These are phyloP conservation scores for Neurospora sp. DNA, from an alignment of 495 filamentous ascomycete species.

Conservation along the genomic window DNA sequence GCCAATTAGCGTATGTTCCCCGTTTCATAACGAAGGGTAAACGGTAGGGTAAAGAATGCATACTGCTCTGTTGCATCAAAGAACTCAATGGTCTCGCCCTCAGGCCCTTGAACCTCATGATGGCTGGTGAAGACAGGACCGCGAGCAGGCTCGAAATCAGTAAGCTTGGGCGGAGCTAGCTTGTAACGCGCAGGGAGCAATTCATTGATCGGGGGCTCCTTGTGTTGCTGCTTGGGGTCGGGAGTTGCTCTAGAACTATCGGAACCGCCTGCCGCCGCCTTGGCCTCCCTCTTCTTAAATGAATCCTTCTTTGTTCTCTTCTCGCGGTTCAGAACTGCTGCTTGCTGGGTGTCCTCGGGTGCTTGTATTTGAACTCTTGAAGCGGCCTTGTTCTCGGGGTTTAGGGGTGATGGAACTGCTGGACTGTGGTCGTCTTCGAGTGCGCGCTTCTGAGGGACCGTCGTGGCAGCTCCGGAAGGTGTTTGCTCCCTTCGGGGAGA, in stretches of 20 bases:
- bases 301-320: conserved; percentile 58
- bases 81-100: conserved; percentile 44
- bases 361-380: conserved; percentile 20
- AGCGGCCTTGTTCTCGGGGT: conserved; percentile 38
- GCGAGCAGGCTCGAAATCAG: conserved; percentile 48
- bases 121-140: conserved; percentile 44
- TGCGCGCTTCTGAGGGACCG: conserved; percentile 49
- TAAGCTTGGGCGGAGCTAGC: conserved; percentile 44
- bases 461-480: conserved; percentile 29
- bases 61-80: conserved; percentile 57
- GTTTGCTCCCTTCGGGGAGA: conserved; percentile 32
- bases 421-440: conserved; percentile 46
- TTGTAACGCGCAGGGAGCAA: conserved; percentile 47
- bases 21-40: background rate
- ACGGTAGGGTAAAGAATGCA: conserved; percentile 11
- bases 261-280: conserved; percentile 37
- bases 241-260: conserved; percentile 44
- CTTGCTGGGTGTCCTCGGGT: conserved; percentile 28
- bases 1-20: conserved; percentile 3
- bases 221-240: conserved; percentile 45
- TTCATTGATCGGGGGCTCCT: conserved; percentile 32
- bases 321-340: conserved; percentile 30
- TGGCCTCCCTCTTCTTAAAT: conserved; percentile 69
- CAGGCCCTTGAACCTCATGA: conserved; percentile 33
- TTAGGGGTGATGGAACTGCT: conserved; percentile 51